A percentile compares a stretch with the other conserved stretches of the same genome.
Conservation (phyloP, 495 filamentous ascomycete genomes). For the Tuber calosporum region DNA sequence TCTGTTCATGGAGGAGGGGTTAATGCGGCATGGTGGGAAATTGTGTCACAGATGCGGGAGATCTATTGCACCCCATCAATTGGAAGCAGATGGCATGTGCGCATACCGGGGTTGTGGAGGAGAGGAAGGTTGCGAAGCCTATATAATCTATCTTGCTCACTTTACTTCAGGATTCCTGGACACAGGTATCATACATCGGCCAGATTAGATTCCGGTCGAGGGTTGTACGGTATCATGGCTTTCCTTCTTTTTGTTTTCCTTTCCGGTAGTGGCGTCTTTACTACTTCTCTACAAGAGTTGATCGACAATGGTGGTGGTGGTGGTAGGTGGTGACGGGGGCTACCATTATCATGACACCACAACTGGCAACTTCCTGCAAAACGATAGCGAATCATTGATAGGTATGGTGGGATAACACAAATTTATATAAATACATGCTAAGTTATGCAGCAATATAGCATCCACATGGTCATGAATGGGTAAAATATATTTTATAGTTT, state of each 20-base stretch:
- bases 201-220: background rate
- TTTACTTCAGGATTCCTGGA: background rate
- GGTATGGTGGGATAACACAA: background rate
- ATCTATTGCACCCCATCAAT: conserved; percentile 81
- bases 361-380: background rate
- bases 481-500: background rate
- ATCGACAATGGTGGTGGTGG: background rate
- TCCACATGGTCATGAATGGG: background rate
- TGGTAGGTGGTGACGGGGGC: background rate
- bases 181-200: background rate
- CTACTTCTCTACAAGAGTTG: background rate
- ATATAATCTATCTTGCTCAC: conserved; percentile 51
- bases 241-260: background rate
- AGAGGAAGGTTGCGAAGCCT: conserved; percentile 87
- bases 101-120: conserved; percentile 67
- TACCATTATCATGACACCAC: background rate
- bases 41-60: conserved; percentile 57
- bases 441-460: background rate
- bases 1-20: background rate
- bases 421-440: background rate
- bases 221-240: background rate
- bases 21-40: background rate
- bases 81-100: conserved; percentile 92
- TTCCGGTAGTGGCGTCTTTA: background rate
- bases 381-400: background rate